Evolutionary conservation across 2,329 filamentous ascomycete species (phyloP).

Genomic region (Cephalotrichum gorgonifer): DNA sequence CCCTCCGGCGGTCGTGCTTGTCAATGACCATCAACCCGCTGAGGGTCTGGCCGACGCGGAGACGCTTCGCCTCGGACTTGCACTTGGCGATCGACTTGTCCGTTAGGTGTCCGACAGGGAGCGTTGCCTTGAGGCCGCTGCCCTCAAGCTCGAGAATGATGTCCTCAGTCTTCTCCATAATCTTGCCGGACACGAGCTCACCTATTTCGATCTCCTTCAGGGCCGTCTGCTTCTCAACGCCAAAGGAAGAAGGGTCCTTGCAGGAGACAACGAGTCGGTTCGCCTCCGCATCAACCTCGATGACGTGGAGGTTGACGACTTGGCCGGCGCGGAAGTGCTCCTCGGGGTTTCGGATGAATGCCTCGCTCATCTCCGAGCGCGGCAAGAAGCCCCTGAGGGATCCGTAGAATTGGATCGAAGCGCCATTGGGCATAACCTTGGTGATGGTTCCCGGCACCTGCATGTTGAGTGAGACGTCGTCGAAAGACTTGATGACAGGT

Average conservation of each 20-base stretch:
- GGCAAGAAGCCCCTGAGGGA: slow-evolving; percentile 77
- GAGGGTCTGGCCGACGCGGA: slow-evolving; percentile 75
- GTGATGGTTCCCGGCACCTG: slow-evolving; percentile 81
- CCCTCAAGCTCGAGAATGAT: slow-evolving; percentile 66
- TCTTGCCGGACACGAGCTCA: slow-evolving; percentile 64
- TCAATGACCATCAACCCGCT: slow-evolving; percentile 77
- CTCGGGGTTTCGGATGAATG: slow-evolving; percentile 79
- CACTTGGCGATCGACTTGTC: slow-evolving; percentile 78
- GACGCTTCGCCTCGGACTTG: slow-evolving; percentile 64
- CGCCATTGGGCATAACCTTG: slow-evolving; percentile 67
- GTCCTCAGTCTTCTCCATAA: slow-evolving; percentile 71
- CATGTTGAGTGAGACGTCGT: slow-evolving; percentile 61
- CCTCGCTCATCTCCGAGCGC: slow-evolving; percentile 95
- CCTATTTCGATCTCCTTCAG: slow-evolving; percentile 67
- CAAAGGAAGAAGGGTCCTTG: slow-evolving; percentile 75
- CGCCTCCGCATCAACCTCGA: slow-evolving; percentile 64
- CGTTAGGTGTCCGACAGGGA: slow-evolving; percentile 69
- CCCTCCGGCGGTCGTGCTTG: slow-evolving; percentile 67
- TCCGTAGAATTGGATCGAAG: slow-evolving; percentile 88
- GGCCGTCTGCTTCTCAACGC: slow-evolving; percentile 63
- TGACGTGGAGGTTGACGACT: slow-evolving; percentile 81
- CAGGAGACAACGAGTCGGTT: slow-evolving; percentile 79
- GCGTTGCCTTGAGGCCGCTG: slow-evolving; percentile 63
- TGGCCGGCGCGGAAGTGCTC: slow-evolving; percentile 87
- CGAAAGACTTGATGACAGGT: slow-evolving; percentile 66